phyloP scores from a whole-genome alignment of 2,329 filamentous ascomycete species.

The Fusarium dlaminii region DNA sequence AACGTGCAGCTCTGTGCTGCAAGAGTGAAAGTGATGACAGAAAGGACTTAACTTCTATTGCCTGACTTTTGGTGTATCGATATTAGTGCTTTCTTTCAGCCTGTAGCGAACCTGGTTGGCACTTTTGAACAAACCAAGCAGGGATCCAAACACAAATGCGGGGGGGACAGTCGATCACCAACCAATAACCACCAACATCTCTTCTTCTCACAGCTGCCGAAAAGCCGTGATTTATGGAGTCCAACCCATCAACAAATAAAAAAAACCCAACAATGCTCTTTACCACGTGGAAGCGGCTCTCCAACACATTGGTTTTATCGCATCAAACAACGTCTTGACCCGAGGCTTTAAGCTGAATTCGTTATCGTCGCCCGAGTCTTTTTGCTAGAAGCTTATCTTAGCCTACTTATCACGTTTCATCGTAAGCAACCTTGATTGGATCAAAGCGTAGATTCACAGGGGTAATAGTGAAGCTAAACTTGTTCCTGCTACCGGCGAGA shows the following conservation, averaged over 20 bases:
- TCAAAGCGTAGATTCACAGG: background rate
- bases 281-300: background rate
- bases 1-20: background rate
- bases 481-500: background rate
- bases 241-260: background rate
- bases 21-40: rapidly evolving
- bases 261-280: background rate
- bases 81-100: background rate
- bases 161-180: background rate
- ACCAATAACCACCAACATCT: background rate
- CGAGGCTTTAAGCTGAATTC: background rate
- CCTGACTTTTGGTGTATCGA: rapidly evolving
- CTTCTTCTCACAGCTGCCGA: background rate
- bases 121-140: background rate
- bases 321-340: background rate
- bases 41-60: rapidly evolving
- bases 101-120: background rate
- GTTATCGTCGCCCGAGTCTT: background rate
- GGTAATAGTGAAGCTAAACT: background rate
- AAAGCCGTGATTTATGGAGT: background rate
- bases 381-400: background rate
- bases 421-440: background rate
- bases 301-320: background rate
- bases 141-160: background rate
- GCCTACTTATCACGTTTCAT: background rate